Evolutionary conservation across 2,329 filamentous ascomycete genomes (phyloP), one percentile per base, ranked within the genome.

Genomic region (Gaeumannomyces tritici): DNA sequence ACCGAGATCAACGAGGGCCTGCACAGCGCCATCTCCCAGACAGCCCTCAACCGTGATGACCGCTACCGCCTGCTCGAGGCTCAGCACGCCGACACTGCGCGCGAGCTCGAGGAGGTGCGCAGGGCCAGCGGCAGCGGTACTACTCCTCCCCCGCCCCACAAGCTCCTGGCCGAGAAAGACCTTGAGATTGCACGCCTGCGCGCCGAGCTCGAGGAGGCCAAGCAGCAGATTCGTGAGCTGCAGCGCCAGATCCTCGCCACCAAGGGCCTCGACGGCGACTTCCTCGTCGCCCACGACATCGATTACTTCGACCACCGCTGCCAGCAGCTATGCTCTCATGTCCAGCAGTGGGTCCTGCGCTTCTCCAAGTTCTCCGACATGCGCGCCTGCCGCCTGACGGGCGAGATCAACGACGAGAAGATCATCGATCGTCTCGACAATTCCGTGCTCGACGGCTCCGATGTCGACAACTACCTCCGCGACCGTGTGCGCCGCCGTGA

Each of bases 291-390:
- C 65, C 86, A 85, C 67, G 92, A 97, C 71, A 93, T 97, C 73
- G 93, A 97, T 76, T 93, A 97, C 79, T 98, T 99, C 72, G 92
- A 97, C 71, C 86, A 86, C 69, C 90, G 93, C 55, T 99, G 95
- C 73, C 92, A 97, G 74, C 89, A 96, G 74, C 86, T 99, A 57
- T 99, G 92, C 76, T 90, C 93, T 68, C 93, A 97, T 73, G 91
- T 97, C 55, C 93, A 97, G 74, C 92, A 96, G 77, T 99, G 95
- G 95, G 92, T 99, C 60, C 79, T 97, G 68, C 90, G 95, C 71
- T 99, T 99, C 80, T 97, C 93, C 69, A 98, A 98, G 74, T 95
- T 96, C 76, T 98, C 93, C 59, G 93, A 98, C 75, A 91, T 92
- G 78, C 89, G 90, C 68, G 84, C 90, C 63, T 97, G 92, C 73